Evolutionary conservation across 1,284 basidiomycete genomes (phyloP).

Genomic region (Fomes fomentarius): DNA sequence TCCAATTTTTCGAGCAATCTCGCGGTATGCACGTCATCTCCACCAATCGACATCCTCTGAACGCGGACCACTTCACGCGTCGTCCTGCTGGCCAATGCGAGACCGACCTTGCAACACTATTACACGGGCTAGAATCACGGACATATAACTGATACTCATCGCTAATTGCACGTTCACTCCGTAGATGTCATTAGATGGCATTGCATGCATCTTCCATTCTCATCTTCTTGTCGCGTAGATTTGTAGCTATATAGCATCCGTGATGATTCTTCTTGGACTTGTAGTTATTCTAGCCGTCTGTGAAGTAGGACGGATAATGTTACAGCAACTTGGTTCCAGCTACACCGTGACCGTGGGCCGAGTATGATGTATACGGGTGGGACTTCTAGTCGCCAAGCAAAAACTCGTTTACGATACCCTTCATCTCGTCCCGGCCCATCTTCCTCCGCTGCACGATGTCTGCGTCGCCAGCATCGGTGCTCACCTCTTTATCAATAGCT

Average conservation of each 20-base stretch:
- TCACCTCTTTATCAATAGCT: not conserved
- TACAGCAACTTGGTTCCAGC: too few species aligned
- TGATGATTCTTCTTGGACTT: constrained; percentile 1
- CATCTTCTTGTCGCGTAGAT: constrained; percentile 6
- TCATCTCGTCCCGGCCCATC: constrained; percentile 23
- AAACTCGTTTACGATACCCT: constrained; percentile 20
- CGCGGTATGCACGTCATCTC: constrained; percentile 32
- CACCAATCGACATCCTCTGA: constrained; percentile 13
- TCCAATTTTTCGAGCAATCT: constrained; percentile 42
- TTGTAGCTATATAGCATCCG: constrained; percentile 16
- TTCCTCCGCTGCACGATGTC: constrained; percentile 12
- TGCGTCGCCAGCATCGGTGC: not conserved
- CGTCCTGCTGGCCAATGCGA: constrained; percentile 2
- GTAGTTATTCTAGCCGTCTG: constrained; percentile 7
- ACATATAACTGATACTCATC: constrained; percentile 1
- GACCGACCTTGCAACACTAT: constrained; percentile 11
- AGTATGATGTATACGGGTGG: too few species aligned
- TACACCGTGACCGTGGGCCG: too few species aligned
- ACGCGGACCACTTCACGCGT: not conserved
- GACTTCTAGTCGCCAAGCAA: constrained; percentile 2
- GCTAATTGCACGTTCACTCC: constrained; percentile 4
- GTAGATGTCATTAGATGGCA: constrained; percentile 2
- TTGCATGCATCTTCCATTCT: not conserved
- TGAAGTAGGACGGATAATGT: not conserved
- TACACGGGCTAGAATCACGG: not conserved